Conservation (phyloP, 805 yeast species). For the Lipomyces kockii region DNA sequence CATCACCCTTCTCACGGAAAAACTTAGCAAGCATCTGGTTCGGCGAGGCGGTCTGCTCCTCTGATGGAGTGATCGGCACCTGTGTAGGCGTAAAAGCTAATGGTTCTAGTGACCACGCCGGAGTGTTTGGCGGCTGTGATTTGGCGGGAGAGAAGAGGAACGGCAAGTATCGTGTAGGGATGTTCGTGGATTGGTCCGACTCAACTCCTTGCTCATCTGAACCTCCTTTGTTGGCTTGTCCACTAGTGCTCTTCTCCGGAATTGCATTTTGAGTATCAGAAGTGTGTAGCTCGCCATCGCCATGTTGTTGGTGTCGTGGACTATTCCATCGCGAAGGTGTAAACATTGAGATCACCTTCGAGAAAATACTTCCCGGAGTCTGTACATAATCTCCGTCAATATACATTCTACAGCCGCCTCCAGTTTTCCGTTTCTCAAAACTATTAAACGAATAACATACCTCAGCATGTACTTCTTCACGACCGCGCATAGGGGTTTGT, state of each 20-base stretch:
- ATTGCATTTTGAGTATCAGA: neutral
- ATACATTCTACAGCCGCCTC: neutral
- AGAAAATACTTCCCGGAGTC: slow-evolving; percentile 32
- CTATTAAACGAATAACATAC: slow-evolving; percentile 1
- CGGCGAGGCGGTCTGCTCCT: slow-evolving; percentile 45
- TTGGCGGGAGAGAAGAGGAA: slow-evolving; percentile 27
- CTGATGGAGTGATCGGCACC: neutral
- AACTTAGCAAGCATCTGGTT: slow-evolving; percentile 70
- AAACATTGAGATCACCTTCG: slow-evolving; percentile 29
- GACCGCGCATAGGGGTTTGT: slow-evolving; percentile 10
- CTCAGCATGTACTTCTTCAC: slow-evolving; percentile 7
- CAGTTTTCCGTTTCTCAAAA: neutral
- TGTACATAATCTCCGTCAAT: neutral
- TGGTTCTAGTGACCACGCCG: slow-evolving; percentile 12
- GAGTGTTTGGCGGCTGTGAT: slow-evolving; percentile 1
- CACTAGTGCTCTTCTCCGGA: neutral
- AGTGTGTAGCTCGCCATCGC: neutral
- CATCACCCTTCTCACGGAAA: slow-evolving; percentile 73
- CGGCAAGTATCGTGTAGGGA: slow-evolving; percentile 18
- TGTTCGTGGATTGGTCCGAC: neutral
- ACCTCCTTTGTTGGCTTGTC: neutral
- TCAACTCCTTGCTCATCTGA: neutral
- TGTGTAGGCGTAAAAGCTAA: slow-evolving; percentile 13
- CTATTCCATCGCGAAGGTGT: slow-evolving; percentile 27
- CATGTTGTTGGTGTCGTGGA: slow-evolving; percentile 11